phyloP scores from a whole-genome alignment of 495 filamentous ascomycete genomes.

The Rostrohypoxylon terebratum region DNA sequence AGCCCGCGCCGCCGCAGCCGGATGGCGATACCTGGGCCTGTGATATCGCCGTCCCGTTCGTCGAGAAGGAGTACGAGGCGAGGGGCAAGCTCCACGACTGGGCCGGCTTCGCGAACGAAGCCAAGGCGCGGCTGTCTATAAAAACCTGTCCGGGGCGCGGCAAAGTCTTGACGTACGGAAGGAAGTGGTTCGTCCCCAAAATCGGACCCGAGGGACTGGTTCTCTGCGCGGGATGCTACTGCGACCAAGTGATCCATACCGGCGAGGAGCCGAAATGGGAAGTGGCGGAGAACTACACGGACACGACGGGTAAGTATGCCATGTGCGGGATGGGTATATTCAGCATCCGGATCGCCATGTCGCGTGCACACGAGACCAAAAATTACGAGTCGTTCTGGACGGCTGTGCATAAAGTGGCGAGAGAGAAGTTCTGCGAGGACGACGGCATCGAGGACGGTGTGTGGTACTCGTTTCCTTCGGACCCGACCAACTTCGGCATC shows the following conservation, averaged over 20 bases:
- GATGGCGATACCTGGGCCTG: constrained; percentile 51
- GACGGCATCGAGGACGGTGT: constrained; percentile 51
- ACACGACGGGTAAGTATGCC: constrained; percentile 16
- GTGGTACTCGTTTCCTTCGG: constrained; percentile 51
- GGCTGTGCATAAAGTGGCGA: constrained; percentile 34
- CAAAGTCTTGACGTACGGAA: constrained; percentile 24
- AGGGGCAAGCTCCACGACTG: constrained; percentile 45
- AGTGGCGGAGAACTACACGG: constrained; percentile 28
- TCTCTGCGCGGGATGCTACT: constrained; percentile 54
- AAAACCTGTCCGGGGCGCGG: constrained; percentile 36
- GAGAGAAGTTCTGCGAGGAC: constrained; percentile 47
- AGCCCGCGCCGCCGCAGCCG: constrained; percentile 39
- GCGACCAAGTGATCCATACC: constrained; percentile 50
- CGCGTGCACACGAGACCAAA: constrained; percentile 45
- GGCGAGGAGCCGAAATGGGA: constrained; percentile 47
- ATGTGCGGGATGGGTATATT: constrained; percentile 47
- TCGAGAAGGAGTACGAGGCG: constrained; percentile 48
- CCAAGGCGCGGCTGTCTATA: constrained; percentile 42
- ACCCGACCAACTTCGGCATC: constrained; percentile 49
- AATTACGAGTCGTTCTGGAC: constrained; percentile 49
- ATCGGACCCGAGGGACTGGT: constrained; percentile 43
- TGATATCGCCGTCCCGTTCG: constrained; percentile 49
- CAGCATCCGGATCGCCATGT: constrained; percentile 47
- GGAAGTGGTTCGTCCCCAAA: constrained; percentile 53
- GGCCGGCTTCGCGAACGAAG: constrained; percentile 43